These are phyloP conservation scores for Beta macrorhiza DNA, from an alignment of 179 eudicot genomes.

Conservation along the genomic window DNA sequence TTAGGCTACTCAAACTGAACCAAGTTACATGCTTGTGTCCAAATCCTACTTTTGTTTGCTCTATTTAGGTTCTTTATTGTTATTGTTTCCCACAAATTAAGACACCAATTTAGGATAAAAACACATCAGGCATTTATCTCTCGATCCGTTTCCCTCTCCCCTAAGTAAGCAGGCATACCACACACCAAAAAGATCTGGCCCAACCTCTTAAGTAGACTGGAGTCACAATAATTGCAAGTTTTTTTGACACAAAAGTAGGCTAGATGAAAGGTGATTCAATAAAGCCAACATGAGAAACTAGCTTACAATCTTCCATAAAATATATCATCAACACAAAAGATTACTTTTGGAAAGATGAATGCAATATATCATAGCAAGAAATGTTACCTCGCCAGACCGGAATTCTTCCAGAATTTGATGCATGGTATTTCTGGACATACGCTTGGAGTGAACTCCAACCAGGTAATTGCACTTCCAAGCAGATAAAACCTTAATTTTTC, in stretches of 20 bases:
- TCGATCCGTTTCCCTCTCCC: not conserved
- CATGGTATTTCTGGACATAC: constrained; percentile 70
- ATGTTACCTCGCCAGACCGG: constrained; percentile 84
- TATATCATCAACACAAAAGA: not conserved
- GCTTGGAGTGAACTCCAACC: constrained; percentile 76
- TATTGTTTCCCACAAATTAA: too few relatives aligned
- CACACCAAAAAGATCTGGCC: not conserved
- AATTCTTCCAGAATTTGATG: constrained; percentile 66
- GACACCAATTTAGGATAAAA: too few relatives aligned
- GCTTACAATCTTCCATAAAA: not conserved
- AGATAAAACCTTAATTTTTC: constrained; percentile 50
- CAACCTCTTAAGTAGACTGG: too few relatives aligned
- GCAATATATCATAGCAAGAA: not conserved
- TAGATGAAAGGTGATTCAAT: not conserved
- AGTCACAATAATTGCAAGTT: too few relatives aligned
- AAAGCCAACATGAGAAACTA: not conserved
- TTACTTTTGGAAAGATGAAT: not conserved
- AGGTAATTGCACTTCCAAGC: constrained; percentile 79
- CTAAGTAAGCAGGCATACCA: not conserved
- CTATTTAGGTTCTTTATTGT: too few relatives aligned
- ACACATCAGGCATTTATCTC: too few relatives aligned
- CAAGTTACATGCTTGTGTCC: too few relatives aligned
- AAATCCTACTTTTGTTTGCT: too few relatives aligned
- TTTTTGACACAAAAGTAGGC: not conserved
- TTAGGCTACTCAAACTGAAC: too few relatives aligned